These are phyloP conservation scores for Yueomyces sp. DNA, from an alignment of 1,139 yeast species.

Conservation along the genomic window DNA sequence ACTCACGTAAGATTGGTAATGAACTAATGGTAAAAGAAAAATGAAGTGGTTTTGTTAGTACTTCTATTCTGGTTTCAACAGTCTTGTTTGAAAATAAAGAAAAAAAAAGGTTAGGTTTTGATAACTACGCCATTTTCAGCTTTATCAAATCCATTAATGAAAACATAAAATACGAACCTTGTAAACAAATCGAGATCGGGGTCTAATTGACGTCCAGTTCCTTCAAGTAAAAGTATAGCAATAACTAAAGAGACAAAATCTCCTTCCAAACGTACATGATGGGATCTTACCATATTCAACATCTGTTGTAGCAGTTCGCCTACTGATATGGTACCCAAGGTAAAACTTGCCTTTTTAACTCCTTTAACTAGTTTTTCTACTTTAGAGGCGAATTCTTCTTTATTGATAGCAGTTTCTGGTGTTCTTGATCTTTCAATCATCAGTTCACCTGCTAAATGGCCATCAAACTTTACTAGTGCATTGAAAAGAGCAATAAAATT, in stretches of 20 bases:
- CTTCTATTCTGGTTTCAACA: too few species aligned
- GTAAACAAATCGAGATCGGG: constrained; percentile 90
- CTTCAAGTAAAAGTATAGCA: constrained; percentile 80
- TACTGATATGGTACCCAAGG: constrained; percentile 81
- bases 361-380: constrained; percentile 72
- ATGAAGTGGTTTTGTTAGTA: constrained; percentile 21
- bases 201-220: constrained; percentile 88
- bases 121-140: not conserved
- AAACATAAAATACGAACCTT: constrained; percentile 64
- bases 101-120: too few species aligned
- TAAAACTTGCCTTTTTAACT: constrained; percentile 79
- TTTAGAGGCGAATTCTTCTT: constrained; percentile 75
- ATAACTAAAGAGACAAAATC: constrained; percentile 90
- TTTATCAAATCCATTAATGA: constrained; percentile 47
- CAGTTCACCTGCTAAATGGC: constrained; percentile 85
- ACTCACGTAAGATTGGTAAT: constrained; percentile 73
- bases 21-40: constrained; percentile 35
- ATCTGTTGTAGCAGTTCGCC: constrained; percentile 86
- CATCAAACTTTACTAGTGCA: constrained; percentile 84
- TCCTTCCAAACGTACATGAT: constrained; percentile 96
- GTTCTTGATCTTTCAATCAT: constrained; percentile 92
- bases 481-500: constrained; percentile 85
- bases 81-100: too few species aligned
- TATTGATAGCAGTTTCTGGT: constrained; percentile 80
- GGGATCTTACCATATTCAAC: constrained; percentile 78